Conservation (phyloP, 192 early-diverging fungal genomes). For the Entomortierella chlamydospora region DNA sequence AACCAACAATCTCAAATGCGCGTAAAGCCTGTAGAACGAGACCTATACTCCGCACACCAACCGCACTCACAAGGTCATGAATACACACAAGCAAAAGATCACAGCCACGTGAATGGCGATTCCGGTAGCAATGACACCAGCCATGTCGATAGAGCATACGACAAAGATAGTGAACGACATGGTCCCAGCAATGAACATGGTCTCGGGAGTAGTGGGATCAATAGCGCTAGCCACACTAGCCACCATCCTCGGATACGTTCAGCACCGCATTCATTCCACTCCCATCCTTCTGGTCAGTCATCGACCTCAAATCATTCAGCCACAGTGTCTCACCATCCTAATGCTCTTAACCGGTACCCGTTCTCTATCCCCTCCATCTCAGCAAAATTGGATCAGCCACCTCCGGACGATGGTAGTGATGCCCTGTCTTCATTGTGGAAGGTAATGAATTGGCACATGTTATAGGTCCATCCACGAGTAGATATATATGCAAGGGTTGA, state of each 20-base stretch:
- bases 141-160: neutral
- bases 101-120: constrained; percentile 23
- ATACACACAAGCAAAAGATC: neutral
- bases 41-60: neutral
- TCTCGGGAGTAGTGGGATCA: neutral
- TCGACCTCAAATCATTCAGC: neutral
- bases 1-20: neutral
- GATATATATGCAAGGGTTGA: neutral
- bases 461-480: neutral
- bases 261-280: constrained; percentile 20
- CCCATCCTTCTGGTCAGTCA: neutral
- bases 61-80: neutral
- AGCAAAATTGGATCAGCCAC: constrained; percentile 43
- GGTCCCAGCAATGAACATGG: neutral
- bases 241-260: constrained; percentile 31
- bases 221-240: neutral
- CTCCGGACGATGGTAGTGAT: constrained; percentile 26
- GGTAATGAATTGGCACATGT: constrained; percentile 4
- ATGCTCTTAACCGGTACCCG: constrained; percentile 42
- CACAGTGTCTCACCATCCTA: constrained; percentile 35
- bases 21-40: neutral
- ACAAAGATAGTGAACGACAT: constrained; percentile 1
- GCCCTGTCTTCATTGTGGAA: constrained; percentile 52
- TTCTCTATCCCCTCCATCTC: constrained; percentile 45
- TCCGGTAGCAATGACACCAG: neutral